Conservation (phyloP, 768 basidiomycete genomes). For the Mycena vulgaris region DNA sequence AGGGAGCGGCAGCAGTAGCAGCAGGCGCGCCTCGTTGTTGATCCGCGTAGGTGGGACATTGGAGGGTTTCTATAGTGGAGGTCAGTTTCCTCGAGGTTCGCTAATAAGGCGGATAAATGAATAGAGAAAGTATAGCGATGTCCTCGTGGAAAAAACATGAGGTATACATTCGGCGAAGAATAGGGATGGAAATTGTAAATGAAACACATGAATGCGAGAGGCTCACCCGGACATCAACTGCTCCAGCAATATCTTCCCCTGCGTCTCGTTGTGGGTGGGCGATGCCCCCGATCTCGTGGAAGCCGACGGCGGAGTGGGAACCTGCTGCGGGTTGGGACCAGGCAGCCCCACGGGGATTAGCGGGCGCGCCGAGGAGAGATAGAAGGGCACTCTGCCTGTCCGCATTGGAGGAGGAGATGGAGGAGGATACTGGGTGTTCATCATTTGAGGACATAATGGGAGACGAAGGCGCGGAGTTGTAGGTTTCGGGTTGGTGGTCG, state of each 20-base stretch:
- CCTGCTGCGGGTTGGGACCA: conserved; percentile 65
- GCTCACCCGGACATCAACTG: conserved; percentile 88
- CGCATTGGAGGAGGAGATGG: conserved; percentile 60
- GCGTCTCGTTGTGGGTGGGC: conserved; percentile 72
- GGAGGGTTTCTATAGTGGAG: conserved; percentile 48
- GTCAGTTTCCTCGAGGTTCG: conserved; percentile 34
- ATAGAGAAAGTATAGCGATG: conserved; percentile 44
- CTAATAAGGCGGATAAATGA: conserved; percentile 40
- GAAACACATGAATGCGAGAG: conserved; percentile 35
- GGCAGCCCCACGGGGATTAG: conserved; percentile 43
- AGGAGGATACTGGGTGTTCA: conserved; percentile 59
- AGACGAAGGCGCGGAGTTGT: conserved; percentile 54
- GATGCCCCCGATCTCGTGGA: conserved; percentile 70
- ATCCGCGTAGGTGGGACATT: background rate
- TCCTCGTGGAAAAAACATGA: conserved; percentile 46
- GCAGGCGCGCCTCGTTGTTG: conserved; percentile 53
- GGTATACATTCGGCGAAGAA: conserved; percentile 39
- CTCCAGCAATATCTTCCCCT: conserved; percentile 83
- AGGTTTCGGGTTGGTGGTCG: conserved; percentile 57
- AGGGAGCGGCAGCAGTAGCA: conserved; percentile 53
- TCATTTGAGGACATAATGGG: conserved; percentile 62
- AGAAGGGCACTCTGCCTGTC: conserved; percentile 86
- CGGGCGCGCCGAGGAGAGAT: conserved; percentile 71
- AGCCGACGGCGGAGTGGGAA: conserved; percentile 80
- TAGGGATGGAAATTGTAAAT: conserved; percentile 3